Evolutionary conservation across 139 green algal species (phyloP), one percentile per base, ranked within the genome.

Genomic region (Limnomonas spitsbergensis): DNA sequence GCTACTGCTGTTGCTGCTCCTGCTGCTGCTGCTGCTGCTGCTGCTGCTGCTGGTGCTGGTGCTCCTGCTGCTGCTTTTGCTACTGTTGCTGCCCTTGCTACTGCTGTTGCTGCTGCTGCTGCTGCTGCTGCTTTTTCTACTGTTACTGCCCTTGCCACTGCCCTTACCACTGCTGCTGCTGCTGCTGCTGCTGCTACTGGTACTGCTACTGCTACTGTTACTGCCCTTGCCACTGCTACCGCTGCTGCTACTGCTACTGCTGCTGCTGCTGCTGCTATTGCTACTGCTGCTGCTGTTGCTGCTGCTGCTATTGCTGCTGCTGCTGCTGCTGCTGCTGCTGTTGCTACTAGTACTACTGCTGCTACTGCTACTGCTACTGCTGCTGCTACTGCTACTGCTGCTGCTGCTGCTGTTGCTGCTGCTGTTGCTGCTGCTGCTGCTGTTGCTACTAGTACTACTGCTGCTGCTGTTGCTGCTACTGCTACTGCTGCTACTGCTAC

Each of bases 281-380:
- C 47, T 54, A 38, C 69, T 68, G 39, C 9, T 76, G 61, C 39
- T 75, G 39, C 78, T 83, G 39, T 37, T 75, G 40, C 53, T 68
- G 54, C 61, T 36, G 4, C 78, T 75, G 69, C 69, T 69, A 40
- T 53, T 79, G 71, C 61, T 67, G 32, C 9, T 76, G 76, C 66
- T 75, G 39, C n/a, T 69, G 31, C 32, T 38, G 31, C 32, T 76
- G 69, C 47, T 61, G 47, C 47, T 61, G 24, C 47, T 61, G 47
- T n/a, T n/a, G n/a, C n/a, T n/a, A n/a, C n/a, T n/a, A n/a, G n/a
- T n/a, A n/a, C n/a, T n/a, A n/a, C n/a, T n/a, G n/a, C n/a, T n/a
- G n/a, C n/a, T n/a, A n/a, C n/a, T n/a, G n/a, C 69, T 76, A 38
- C 69, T 54, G 69, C 69, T n/a, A 56, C 32, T 29, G 34, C 32